These are phyloP conservation scores for Populus hybrid DNA, from an alignment of 441 rosid genomes.

Conservation along the genomic window DNA sequence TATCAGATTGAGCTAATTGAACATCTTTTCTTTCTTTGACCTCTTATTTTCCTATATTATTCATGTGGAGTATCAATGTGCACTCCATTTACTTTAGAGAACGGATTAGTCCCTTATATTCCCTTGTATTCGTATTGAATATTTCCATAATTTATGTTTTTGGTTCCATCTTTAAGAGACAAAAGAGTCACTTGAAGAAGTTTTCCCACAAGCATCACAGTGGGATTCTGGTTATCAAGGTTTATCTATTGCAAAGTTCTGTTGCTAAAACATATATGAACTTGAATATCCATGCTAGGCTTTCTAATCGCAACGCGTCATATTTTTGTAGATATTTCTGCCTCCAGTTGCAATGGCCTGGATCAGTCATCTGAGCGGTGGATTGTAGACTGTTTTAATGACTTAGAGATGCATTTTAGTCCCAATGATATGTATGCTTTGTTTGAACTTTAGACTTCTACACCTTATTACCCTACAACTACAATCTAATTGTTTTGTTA, in stretches of 20 bases:
- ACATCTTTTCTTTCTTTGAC: not conserved
- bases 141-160: conserved; percentile 17
- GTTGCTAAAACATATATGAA: conserved; percentile 6
- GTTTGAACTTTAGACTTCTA: conserved; percentile 16
- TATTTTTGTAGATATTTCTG: conserved; percentile 38
- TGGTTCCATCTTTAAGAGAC: conserved; percentile 48
- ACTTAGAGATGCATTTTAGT: conserved; percentile 46
- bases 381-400: conserved; percentile 75
- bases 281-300: conserved; percentile 6
- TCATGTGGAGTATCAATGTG: not conserved
- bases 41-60: not conserved
- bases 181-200: conserved; percentile 52
- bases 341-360: conserved; percentile 47
- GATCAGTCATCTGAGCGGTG: conserved; percentile 71
- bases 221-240: conserved; percentile 67
- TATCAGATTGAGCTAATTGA: not conserved
- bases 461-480: conserved; percentile 12
- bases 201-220: conserved; percentile 47
- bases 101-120: not conserved
- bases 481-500: conserved; percentile 24
- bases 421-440: conserved; percentile 60
- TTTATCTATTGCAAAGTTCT: conserved; percentile 8
- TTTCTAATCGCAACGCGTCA: conserved; percentile 16
- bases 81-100: not conserved
- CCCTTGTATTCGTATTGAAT: not conserved